Percentiles rank a stretch among this genome's conserved stretches.
phyloP scores from a whole-genome alignment of 2,329 filamentous ascomycete genomes.

The Acarospora socialis region DNA sequence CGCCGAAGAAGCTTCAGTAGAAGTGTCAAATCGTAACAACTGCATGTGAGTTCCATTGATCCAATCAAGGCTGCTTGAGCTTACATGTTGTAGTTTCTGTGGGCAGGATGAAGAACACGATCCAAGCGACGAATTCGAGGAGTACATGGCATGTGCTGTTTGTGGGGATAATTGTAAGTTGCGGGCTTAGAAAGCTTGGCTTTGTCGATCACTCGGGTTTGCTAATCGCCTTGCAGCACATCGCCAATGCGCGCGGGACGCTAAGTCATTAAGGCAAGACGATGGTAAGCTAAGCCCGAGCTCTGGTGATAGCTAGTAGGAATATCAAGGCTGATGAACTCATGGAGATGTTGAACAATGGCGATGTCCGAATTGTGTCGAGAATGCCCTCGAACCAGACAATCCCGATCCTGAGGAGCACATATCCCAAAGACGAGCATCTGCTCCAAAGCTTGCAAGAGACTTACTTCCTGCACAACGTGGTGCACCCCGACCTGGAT shows the following conservation, averaged over 20 bases:
- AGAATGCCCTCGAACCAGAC: constrained; percentile 34
- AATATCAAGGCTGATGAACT: constrained; percentile 5
- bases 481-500: constrained; percentile 49
- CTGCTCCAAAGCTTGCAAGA: constrained; percentile 49
- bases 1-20: constrained; percentile 29
- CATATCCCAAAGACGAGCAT: constrained; percentile 39
- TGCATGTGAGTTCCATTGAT: constrained; percentile 42
- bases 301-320: neutral
- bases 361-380: constrained; percentile 42
- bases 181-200: constrained; percentile 17
- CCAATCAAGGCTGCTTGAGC: constrained; percentile 18
- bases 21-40: constrained; percentile 38
- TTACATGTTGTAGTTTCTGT: constrained; percentile 58
- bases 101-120: constrained; percentile 70
- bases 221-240: constrained; percentile 53
- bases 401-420: constrained; percentile 25
- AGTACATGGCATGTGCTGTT: constrained; percentile 58
- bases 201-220: constrained; percentile 17
- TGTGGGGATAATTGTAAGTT: constrained; percentile 74
- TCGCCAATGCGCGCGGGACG: constrained; percentile 71
- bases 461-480: constrained; percentile 58
- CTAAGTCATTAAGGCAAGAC: constrained; percentile 45
- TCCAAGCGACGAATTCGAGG: constrained; percentile 66
- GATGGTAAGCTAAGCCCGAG: constrained; percentile 42
- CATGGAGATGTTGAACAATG: constrained; percentile 34